Percentiles rank a stretch among this genome's conserved stretches.
These are phyloP conservation scores for Cryptococcus depauperatus DNA, from an alignment of 1,284 basidiomycete species.

Conservation along the genomic window DNA sequence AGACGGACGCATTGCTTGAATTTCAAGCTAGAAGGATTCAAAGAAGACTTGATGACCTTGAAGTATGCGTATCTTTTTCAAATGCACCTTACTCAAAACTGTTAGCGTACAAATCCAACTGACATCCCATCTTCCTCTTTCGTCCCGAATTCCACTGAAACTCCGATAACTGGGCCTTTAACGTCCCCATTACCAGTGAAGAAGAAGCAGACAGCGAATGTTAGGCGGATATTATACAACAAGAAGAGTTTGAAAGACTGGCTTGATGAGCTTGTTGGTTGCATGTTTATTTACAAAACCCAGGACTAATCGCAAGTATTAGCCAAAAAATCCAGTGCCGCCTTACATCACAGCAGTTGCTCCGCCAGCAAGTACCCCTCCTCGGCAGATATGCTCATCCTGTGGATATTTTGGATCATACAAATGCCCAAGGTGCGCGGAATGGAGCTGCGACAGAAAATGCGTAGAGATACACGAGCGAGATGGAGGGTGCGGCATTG, in stretches of 20 bases:
- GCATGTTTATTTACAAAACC: neutral
- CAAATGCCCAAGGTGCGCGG: conserved; percentile 31
- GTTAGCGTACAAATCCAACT: conserved; percentile 41
- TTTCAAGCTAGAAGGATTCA: conserved; percentile 32
- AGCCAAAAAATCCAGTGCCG: conserved; percentile 27
- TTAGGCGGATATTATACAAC: conserved; percentile 34
- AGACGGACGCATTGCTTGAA: conserved; percentile 28
- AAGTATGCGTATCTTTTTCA: conserved; percentile 21
- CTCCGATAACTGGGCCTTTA: neutral
- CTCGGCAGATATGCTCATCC: conserved; percentile 31
- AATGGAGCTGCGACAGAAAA: conserved; percentile 32
- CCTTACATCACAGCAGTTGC: conserved; percentile 33
- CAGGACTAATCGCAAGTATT: neutral
- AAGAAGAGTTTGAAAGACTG: conserved; percentile 42
- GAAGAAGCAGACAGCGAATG: conserved; percentile 43
- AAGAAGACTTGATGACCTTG: conserved; percentile 39
- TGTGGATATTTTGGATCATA: conserved; percentile 39
- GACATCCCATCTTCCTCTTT: conserved; percentile 40
- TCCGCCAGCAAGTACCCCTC: conserved; percentile 23
- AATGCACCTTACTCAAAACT: neutral
- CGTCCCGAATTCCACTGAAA: conserved; percentile 20
- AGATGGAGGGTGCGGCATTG: conserved; percentile 41
- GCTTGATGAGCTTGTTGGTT: conserved; percentile 39
- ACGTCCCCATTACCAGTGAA: conserved; percentile 10
- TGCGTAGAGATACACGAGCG: conserved; percentile 35